Percentiles rank a stretch among this genome's conserved stretches.
These are phyloP conservation scores for Patellifolia procumbens DNA, from an alignment of 179 eudicot genomes.

Conservation along the genomic window DNA sequence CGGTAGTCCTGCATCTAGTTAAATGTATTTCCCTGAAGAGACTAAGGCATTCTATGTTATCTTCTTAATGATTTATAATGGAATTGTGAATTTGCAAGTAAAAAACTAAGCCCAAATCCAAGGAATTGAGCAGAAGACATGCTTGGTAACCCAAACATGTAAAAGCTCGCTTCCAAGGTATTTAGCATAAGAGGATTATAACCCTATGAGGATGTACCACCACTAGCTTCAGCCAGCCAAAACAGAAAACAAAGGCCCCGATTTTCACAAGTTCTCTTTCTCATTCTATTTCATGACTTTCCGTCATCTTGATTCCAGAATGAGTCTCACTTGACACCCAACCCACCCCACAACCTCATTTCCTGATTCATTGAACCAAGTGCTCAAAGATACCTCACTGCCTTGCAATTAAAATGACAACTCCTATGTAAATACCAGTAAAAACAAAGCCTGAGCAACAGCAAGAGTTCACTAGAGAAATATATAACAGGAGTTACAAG, in stretches of 20 bases:
- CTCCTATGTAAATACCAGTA: background rate
- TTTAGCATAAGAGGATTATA: no score
- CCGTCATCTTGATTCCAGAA: no score
- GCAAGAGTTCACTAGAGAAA: background rate
- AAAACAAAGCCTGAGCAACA: background rate
- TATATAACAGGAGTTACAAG: background rate
- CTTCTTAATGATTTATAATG: background rate
- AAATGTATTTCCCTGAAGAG: background rate
- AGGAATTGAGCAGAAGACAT: background rate
- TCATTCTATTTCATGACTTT: background rate
- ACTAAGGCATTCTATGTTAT: background rate
- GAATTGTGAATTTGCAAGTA: background rate
- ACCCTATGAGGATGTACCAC: no score
- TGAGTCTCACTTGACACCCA: no score
- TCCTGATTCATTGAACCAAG: background rate
- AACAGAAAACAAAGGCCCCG: background rate
- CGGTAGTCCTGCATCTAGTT: background rate
- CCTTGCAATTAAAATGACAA: background rate
- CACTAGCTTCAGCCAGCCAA: background rate
- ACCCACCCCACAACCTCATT: background rate
- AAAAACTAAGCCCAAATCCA: background rate
- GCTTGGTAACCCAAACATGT: background rate
- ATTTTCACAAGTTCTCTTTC: background rate
- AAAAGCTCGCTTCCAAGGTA: no score
- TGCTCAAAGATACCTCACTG: background rate